Conservation (phyloP, 176 grass and related monocot genomes). For the Avena insularis region DNA sequence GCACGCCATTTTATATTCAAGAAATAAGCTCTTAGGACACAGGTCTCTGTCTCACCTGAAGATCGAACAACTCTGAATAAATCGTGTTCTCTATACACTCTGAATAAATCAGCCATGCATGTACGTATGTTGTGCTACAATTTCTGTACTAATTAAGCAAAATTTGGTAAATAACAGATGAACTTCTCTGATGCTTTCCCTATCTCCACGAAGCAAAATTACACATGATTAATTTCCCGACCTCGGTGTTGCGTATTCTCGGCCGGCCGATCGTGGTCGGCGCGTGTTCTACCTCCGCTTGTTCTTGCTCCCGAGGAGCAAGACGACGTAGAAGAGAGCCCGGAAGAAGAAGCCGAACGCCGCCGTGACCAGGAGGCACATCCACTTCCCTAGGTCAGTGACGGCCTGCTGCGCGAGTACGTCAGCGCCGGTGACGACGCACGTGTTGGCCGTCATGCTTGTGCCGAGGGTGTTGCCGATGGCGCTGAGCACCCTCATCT, state of each 20-base stretch:
- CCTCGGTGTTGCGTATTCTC: not conserved
- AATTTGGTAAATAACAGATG: not conserved
- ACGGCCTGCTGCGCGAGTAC: conserved; percentile 67
- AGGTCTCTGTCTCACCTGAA: conserved; percentile 12
- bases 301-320: conserved; percentile 71
- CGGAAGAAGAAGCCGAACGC: conserved; percentile 74
- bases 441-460: conserved; percentile 45
- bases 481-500: conserved; percentile 60
- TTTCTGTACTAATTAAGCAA: not conserved
- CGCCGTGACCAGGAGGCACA: conserved; percentile 66
- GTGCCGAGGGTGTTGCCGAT: conserved; percentile 49
- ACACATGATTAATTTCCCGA: not conserved
- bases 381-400: conserved; percentile 75
- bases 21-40: conserved; percentile 25
- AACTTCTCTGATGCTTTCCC: not conserved
- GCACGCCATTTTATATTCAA: conserved; percentile 4
- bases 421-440: conserved; percentile 73
- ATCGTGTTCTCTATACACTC: no score
- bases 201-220: not conserved
- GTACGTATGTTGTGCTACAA: not conserved
- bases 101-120: not conserved
- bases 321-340: conserved; percentile 64
- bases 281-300: conserved; percentile 54
- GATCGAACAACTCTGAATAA: conserved; percentile 7
- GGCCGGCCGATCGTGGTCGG: not conserved